Evolutionary conservation across 2,329 filamentous ascomycete species (phyloP), one percentile per base, ranked within the genome.

Genomic region (Mariannaea sp.): DNA sequence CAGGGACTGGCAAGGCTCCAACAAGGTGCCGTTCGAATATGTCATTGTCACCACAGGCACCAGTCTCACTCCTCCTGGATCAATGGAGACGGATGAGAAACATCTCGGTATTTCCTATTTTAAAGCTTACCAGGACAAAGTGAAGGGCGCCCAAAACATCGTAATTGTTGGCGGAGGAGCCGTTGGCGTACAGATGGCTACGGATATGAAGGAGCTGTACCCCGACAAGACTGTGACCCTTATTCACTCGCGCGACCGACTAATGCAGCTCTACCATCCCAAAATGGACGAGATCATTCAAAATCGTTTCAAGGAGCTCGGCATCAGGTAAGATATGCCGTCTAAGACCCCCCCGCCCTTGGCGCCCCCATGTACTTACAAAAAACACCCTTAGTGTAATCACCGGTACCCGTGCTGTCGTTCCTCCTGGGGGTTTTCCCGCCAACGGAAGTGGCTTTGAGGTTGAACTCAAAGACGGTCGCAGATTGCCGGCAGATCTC

Each of bases 131-230:
- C 64, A 66, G 17, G 40, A 60, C 7, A 53, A 49, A 0, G 50
- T 67, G 5, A 61, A 58, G 47, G 49, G 57, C 0, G 64, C 64
- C 1, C 40, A 61, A 5, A 55, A 53, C 0, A 67, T 66, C 24
- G 64, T 61, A 0, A 65, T 66, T 16, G 61, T 66, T 13, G 64
- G 64, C 0, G 64, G 64, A 4, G 64, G 64, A 10, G 64, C 64
- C 0, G 64, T 66, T 1, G 64, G 64, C 0, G 57, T 66, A 1
- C 64, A 66, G 22, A 66, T 66, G 64, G 64, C 64, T 2, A 58
- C 61, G 9, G 64, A 66, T 20, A 8, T 66, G 4, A 65, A 64
- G 1, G 61, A 66, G 35, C 47, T 66, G 0, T 67, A 64, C 26
- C 62, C 64, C 0, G 56, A 56, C 12, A 66, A 66, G 54, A 57